Conservation (phyloP, 2,329 filamentous ascomycete genomes). For the Fusarium burgessii region DNA sequence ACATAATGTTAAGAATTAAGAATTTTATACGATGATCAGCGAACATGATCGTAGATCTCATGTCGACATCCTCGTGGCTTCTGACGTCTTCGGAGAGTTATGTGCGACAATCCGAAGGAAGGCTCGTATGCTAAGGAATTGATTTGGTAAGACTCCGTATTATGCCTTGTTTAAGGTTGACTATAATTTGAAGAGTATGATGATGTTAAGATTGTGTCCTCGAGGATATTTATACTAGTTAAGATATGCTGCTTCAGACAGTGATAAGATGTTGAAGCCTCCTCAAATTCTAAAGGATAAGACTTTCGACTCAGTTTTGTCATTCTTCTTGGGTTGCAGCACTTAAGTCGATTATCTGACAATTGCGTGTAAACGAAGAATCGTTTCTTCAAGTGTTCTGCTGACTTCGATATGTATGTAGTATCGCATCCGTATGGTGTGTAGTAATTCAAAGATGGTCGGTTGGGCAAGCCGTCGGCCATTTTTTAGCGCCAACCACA, state of each 20-base stretch:
- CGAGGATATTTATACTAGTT: too few relatives aligned
- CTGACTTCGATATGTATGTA: conserved; percentile 6
- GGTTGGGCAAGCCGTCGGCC: conserved; percentile 21
- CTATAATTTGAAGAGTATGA: not conserved
- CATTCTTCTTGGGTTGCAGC: not conserved
- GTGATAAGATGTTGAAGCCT: not conserved
- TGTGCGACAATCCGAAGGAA: conserved; percentile 14
- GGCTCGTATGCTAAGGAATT: not conserved
- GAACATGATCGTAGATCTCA: conserved; percentile 23
- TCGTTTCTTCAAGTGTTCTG: not conserved
- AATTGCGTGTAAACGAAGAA: not conserved
- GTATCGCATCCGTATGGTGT: not conserved
- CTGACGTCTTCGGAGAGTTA: conserved; percentile 39
- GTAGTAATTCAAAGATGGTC: not conserved
- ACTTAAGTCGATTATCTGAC: not conserved
- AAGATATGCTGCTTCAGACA: not conserved
- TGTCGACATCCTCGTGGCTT: conserved; percentile 47
- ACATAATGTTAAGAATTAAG: not conserved
- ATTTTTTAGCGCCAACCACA: conserved; percentile 36
- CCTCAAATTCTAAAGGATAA: not conserved
- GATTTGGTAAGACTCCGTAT: not conserved
- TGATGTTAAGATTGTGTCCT: not conserved
- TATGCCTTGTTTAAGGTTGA: not conserved
- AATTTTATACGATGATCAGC: conserved; percentile 4
- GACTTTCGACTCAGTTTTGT: not conserved